Conservation (phyloP, 768 basidiomycete genomes). For the Rossbeevera mucosa region DNA sequence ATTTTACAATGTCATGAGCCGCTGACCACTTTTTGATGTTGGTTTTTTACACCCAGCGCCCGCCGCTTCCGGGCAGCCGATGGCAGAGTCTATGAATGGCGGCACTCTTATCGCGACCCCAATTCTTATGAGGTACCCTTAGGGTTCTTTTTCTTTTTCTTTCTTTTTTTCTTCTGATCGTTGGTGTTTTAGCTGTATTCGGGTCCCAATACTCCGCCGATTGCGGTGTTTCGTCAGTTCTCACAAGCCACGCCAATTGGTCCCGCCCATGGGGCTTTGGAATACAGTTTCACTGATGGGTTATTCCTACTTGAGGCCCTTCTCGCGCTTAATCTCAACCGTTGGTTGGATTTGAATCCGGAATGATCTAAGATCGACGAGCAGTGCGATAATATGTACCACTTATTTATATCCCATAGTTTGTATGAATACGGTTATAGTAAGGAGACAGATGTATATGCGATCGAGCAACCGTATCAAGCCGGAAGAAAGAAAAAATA, state of each 20-base stretch:
- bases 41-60: slow-evolving; percentile 38
- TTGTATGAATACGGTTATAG: slow-evolving; percentile 32
- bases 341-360: slow-evolving; percentile 64
- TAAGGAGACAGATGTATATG: slow-evolving; percentile 19
- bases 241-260: slow-evolving; percentile 54
- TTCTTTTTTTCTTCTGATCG: slow-evolving; percentile 2
- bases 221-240: slow-evolving; percentile 57
- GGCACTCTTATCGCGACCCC: slow-evolving; percentile 43
- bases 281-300: slow-evolving; percentile 60
- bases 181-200: slow-evolving; percentile 40
- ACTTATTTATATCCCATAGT: slow-evolving; percentile 32
- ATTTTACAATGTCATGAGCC: not conserved
- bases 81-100: slow-evolving; percentile 63
- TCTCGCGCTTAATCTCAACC: slow-evolving; percentile 64
- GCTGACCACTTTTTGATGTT: slow-evolving; percentile 2
- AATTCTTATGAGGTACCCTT: slow-evolving; percentile 58
- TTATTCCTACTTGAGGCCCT: slow-evolving; percentile 58
- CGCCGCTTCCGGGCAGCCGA: slow-evolving; percentile 57
- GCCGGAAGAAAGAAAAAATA: slow-evolving; percentile 7
- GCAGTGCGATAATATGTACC: slow-evolving; percentile 12
- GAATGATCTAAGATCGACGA: slow-evolving; percentile 25
- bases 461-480: slow-evolving; percentile 11
- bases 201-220: slow-evolving; percentile 40
- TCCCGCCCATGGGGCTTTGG: slow-evolving; percentile 56
- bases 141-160: not conserved